Evolutionary conservation across 2,329 filamentous ascomycete species (phyloP).

Genomic region (Salinomyces thailandicus): DNA sequence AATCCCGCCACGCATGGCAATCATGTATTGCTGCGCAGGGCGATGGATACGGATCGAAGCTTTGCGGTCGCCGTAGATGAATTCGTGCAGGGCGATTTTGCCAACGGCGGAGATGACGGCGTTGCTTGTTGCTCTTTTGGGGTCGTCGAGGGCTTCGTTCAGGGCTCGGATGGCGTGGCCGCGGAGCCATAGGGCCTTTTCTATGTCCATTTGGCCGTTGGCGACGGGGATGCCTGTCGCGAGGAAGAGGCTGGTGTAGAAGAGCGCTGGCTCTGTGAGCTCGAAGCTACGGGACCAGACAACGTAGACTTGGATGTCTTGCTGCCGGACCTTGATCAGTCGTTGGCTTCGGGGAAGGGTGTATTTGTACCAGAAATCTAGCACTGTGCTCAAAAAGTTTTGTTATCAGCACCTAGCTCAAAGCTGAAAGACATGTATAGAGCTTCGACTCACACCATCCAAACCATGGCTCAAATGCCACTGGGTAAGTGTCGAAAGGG

Average conservation of each 20-base stretch:
- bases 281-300: conserved; percentile 13
- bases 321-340: conserved; percentile 11
- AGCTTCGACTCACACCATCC: conserved; percentile 6
- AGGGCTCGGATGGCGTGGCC: conserved; percentile 7
- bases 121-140: conserved; percentile 11
- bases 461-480: conserved; percentile 14
- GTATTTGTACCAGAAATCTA: conserved; percentile 14
- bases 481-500: conserved; percentile 15
- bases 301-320: conserved; percentile 9
- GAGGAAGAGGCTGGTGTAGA: conserved; percentile 14
- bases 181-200: conserved; percentile 9
- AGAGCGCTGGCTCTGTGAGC: conserved; percentile 14
- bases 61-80: conserved; percentile 15
- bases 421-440: no score
- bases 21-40: conserved; percentile 12
- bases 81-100: conserved; percentile 17
- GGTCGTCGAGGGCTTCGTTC: conserved; percentile 15
- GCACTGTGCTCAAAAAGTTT: conserved; percentile 3
- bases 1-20: conserved; percentile 9
- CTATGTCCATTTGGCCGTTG: conserved; percentile 4
- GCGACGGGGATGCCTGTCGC: conserved; percentile 14
- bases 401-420: background rate
- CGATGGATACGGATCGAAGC: conserved; percentile 13
- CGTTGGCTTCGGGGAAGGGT: conserved; percentile 7
- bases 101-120: conserved; percentile 17